Conservation (phyloP, 768 basidiomycete genomes). For the Mrakia gelida region DNA sequence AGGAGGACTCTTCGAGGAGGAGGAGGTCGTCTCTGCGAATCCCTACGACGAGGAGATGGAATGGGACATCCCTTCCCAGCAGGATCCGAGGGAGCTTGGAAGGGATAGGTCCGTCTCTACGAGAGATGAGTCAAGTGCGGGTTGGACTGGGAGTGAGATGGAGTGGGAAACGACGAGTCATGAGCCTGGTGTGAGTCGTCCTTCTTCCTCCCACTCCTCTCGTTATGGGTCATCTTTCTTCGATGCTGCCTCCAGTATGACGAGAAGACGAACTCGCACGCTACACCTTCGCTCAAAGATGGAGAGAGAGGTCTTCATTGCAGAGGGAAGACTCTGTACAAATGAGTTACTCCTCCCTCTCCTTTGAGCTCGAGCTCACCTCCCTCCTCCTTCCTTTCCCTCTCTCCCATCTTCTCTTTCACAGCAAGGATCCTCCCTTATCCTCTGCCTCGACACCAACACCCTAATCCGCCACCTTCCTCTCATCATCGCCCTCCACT, state of each 20-base stretch:
- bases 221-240: background rate
- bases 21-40: background rate
- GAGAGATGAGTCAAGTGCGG: background rate
- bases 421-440: background rate
- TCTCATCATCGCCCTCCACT: background rate
- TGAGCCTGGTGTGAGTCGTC: background rate
- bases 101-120: background rate
- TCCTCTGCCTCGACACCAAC: constrained; percentile 7
- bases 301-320: too few species aligned
- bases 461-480: background rate
- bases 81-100: background rate
- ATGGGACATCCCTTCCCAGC: background rate
- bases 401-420: background rate
- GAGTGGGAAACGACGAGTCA: background rate
- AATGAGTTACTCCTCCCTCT: too few species aligned
- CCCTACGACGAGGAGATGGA: constrained; percentile 13
- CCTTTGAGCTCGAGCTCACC: background rate
- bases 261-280: too few species aligned
- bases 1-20: background rate
- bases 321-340: too few species aligned
- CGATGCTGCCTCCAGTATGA: background rate
- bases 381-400: background rate
- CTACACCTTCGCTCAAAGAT: too few species aligned
- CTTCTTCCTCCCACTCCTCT: background rate
- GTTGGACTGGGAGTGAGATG: background rate